These are phyloP conservation scores for Martensiomyces pterosporus DNA, from an alignment of 192 early-diverging fungal genomes.

Conservation along the genomic window DNA sequence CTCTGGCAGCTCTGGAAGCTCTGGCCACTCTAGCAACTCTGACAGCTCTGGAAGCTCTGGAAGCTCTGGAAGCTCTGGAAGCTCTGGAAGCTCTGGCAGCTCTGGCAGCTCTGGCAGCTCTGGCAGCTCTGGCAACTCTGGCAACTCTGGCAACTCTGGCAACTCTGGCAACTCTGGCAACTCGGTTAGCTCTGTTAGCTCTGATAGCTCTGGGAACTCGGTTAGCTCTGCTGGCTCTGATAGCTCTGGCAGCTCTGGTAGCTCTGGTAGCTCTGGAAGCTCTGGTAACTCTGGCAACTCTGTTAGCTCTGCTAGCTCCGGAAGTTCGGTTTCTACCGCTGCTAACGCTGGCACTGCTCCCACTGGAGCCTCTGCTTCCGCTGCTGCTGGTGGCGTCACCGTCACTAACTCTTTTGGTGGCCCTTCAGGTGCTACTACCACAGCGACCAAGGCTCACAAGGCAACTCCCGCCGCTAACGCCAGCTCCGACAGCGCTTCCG, in stretches of 20 bases:
- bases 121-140: background rate
- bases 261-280: background rate
- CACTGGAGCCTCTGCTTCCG: background rate
- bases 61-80: too few relatives aligned
- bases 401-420: too few relatives aligned
- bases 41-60: background rate
- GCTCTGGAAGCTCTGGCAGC: background rate
- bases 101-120: constrained; percentile 1
- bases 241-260: background rate
- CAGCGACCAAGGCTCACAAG: too few relatives aligned
- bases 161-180: constrained; percentile 3
- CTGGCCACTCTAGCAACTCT: background rate
- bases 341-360: background rate
- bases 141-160: background rate
- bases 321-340: background rate
- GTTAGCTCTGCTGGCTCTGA: background rate
- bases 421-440: too few relatives aligned
- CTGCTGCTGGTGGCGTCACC: too few relatives aligned
- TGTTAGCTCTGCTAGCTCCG: background rate
- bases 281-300: background rate
- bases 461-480: too few relatives aligned
- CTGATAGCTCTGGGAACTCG: background rate
- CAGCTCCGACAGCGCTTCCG: background rate
- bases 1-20: background rate
- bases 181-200: background rate